Conservation (phyloP, 257 asterid species). For the Ophiorrhiza pumila region DNA sequence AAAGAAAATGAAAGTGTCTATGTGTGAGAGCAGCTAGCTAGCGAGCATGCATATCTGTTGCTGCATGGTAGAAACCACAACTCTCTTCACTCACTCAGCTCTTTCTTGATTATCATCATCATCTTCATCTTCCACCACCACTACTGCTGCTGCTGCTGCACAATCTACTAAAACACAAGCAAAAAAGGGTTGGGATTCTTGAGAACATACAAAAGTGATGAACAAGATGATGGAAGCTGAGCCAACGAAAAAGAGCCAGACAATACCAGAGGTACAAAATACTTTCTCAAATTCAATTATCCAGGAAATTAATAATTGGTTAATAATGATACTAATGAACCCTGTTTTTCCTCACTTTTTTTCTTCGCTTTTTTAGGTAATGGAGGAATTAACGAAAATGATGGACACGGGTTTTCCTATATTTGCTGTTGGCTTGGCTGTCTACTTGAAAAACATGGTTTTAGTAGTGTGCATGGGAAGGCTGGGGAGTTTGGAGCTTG, state of each 20-base stretch:
- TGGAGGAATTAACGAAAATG: slow-evolving; percentile 69
- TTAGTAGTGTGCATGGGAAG: slow-evolving; percentile 86
- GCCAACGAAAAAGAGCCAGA: slow-evolving; percentile 45
- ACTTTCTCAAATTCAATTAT: slow-evolving; percentile 23
- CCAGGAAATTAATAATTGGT: background rate
- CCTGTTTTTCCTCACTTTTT: slow-evolving; percentile 6
- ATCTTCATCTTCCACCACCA: too few species aligned
- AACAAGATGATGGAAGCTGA: slow-evolving; percentile 50
- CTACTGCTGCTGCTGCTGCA: too few species aligned
- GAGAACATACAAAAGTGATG: slow-evolving; percentile 30
- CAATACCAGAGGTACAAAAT: slow-evolving; percentile 59
- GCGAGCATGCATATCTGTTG: slow-evolving; percentile 16
- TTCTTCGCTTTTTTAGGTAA: slow-evolving; percentile 42
- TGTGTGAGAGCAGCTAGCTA: too few species aligned
- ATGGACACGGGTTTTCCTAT: slow-evolving; percentile 63
- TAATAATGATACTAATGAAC: slow-evolving; percentile 15
- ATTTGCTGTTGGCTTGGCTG: slow-evolving; percentile 64
- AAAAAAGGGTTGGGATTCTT: too few species aligned
- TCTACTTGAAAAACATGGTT: slow-evolving; percentile 81
- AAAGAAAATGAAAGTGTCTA: background rate
- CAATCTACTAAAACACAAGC: slow-evolving; percentile 23
- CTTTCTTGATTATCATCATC: background rate
- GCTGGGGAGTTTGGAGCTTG: slow-evolving; percentile 85
- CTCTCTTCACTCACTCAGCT: background rate
- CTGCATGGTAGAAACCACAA: slow-evolving; percentile 35